phyloP scores from a whole-genome alignment of 2,329 filamentous ascomycete species.

The Zymoseptoria passerinii region DNA sequence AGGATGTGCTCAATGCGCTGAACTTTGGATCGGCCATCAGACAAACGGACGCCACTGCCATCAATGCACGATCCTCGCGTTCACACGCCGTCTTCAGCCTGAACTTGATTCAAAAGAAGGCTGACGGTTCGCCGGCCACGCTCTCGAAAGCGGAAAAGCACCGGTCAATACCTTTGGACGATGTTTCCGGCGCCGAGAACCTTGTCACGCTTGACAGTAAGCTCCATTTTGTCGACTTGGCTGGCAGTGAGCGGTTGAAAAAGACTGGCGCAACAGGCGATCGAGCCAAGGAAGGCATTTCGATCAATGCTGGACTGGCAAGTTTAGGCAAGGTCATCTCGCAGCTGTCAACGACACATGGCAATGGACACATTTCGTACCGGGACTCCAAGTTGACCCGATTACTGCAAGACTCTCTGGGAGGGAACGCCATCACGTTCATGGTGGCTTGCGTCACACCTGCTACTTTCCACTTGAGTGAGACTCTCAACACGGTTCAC shows the following conservation, averaged over 20 bases:
- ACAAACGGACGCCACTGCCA: slow-evolving; percentile 92
- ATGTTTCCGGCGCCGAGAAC: slow-evolving; percentile 56
- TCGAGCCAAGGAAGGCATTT: slow-evolving; percentile 89
- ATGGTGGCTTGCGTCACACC: slow-evolving; percentile 99
- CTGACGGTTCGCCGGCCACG: slow-evolving; percentile 41
- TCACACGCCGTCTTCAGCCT: slow-evolving; percentile 96
- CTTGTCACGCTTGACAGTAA: slow-evolving; percentile 93
- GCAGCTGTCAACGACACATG: slow-evolving; percentile 81
- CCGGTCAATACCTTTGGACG: slow-evolving; percentile 76
- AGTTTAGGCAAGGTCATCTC: slow-evolving; percentile 97
- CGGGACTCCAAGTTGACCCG: slow-evolving; percentile 96
- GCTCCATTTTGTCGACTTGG: slow-evolving; percentile 94
- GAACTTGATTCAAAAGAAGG: slow-evolving; percentile 81
- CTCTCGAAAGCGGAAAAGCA: slow-evolving; percentile 65
- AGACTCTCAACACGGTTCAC: slow-evolving; percentile 91
- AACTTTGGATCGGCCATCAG: slow-evolving; percentile 90
- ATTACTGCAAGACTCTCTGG: slow-evolving; percentile 88
- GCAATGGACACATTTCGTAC: slow-evolving; percentile 89
- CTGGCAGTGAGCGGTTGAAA: slow-evolving; percentile 91
- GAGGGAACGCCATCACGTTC: slow-evolving; percentile 95
- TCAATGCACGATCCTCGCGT: slow-evolving; percentile 94
- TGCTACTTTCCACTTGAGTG: slow-evolving; percentile 92
- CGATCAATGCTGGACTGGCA: slow-evolving; percentile 92
- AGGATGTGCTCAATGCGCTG: slow-evolving; percentile 80
- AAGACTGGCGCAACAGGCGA: slow-evolving; percentile 95